A percentile compares a stretch with the other conserved stretches of the same genome.
phyloP scores from a whole-genome alignment of 2,329 filamentous ascomycete genomes.

The Fusarium odoratissimum region DNA sequence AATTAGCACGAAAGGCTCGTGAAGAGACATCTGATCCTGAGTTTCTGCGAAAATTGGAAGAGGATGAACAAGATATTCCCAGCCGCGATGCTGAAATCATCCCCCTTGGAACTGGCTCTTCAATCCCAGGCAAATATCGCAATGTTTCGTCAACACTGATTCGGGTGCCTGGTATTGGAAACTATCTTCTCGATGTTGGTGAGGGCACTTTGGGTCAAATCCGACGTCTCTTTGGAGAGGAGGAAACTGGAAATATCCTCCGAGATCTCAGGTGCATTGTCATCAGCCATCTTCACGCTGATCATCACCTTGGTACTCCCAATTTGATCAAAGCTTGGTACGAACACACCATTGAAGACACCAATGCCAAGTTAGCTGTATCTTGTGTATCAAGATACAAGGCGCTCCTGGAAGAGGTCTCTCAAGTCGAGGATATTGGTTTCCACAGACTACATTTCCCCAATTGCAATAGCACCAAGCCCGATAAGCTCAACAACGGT shows the following conservation, averaged over 20 bases:
- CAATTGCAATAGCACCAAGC: slow-evolving; percentile 37
- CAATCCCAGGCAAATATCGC: slow-evolving; percentile 89
- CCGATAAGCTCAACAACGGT: slow-evolving; percentile 47
- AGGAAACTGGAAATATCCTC: slow-evolving; percentile 77
- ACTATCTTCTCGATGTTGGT: slow-evolving; percentile 89
- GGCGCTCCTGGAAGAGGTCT: slow-evolving; percentile 82
- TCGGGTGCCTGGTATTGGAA: slow-evolving; percentile 85
- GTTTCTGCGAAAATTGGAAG: slow-evolving; percentile 62
- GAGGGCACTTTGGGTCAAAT: slow-evolving; percentile 94
- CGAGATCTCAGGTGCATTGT: slow-evolving; percentile 83
- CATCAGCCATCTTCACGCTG: slow-evolving; percentile 96
- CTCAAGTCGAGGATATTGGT: slow-evolving; percentile 80
- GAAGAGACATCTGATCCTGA: slow-evolving; percentile 54
- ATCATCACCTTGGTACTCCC: slow-evolving; percentile 91
- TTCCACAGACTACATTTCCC: slow-evolving; percentile 63
- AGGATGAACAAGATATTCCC: slow-evolving; percentile 73
- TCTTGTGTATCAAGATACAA: slow-evolving; percentile 79
- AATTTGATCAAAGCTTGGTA: slow-evolving; percentile 87
- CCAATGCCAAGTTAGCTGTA: slow-evolving; percentile 67
- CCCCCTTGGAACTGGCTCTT: slow-evolving; percentile 90
- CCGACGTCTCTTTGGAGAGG: slow-evolving; percentile 74
- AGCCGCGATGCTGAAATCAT: slow-evolving; percentile 84
- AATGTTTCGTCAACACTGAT: slow-evolving; percentile 93
- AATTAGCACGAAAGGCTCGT: slow-evolving; percentile 63
- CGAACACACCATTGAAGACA: slow-evolving; percentile 58